phyloP scores from a whole-genome alignment of 2,329 filamentous ascomycete species.

The Shiraia bambusicola region DNA sequence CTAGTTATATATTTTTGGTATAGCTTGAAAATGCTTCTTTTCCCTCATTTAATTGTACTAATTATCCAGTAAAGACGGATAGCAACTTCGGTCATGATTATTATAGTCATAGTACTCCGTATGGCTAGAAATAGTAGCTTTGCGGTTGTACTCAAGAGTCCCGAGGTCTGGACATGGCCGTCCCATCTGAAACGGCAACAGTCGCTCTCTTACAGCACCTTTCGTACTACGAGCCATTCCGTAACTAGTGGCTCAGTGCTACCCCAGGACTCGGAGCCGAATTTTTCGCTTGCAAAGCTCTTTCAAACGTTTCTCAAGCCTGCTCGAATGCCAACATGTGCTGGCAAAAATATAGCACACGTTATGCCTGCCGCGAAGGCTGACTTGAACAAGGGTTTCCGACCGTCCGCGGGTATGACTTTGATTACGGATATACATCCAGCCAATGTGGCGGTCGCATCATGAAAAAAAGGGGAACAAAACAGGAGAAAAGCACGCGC shows the following conservation, averaged over 20 bases:
- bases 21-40: too few relatives aligned
- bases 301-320: slow-evolving; percentile 9
- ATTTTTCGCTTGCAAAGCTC: not conserved
- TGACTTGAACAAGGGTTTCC: not conserved
- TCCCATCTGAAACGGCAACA: not conserved
- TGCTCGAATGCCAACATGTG: slow-evolving; percentile 10
- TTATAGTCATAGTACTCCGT: too few relatives aligned
- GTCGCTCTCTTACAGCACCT: too few relatives aligned
- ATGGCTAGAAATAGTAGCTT: not conserved
- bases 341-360: slow-evolving; percentile 12
- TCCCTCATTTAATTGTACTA: too few relatives aligned
- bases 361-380: too few relatives aligned
- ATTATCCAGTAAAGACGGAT: too few relatives aligned
- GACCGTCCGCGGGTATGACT: slow-evolving; percentile 1
- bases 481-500: too few relatives aligned
- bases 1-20: too few relatives aligned
- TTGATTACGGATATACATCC: not conserved
- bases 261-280: too few relatives aligned
- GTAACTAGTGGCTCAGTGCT: too few relatives aligned
- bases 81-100: too few relatives aligned
- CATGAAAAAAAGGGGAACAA: not conserved
- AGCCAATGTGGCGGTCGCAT: not conserved
- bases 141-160: not conserved
- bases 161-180: not conserved
- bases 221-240: too few relatives aligned